A percentile compares a stretch with the other conserved stretches of the same genome.
phyloP scores from a whole-genome alignment of 2,329 filamentous ascomycete species.

The Drechslerella coelobrocha region DNA sequence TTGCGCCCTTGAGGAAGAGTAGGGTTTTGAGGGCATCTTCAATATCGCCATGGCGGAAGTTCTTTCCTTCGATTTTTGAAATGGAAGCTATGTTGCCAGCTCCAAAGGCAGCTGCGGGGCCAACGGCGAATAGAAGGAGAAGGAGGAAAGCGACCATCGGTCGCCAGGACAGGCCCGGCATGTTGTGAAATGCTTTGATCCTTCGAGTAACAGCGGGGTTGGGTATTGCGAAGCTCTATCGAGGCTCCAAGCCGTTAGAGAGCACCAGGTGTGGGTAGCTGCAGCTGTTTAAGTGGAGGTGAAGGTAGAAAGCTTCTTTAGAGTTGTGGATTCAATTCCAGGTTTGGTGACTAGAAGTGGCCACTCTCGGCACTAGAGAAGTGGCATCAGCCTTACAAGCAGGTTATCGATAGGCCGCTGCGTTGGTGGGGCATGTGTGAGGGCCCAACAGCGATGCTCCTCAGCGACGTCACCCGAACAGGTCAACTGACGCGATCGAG shows the following conservation, averaged over 20 bases:
- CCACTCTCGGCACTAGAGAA: no score
- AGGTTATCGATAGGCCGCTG: constrained; percentile 32
- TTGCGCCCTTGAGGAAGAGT: constrained; percentile 78
- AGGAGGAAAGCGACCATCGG: constrained; percentile 58
- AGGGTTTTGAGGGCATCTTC: constrained; percentile 77
- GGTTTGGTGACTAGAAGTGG: no score
- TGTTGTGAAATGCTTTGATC: constrained; percentile 4
- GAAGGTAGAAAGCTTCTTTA: not conserved
- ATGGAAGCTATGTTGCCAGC: constrained; percentile 71
- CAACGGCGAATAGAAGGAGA: constrained; percentile 62
- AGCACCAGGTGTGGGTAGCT: not conserved
- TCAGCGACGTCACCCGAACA: constrained; percentile 40
- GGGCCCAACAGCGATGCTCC: not conserved
- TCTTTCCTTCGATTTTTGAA: constrained; percentile 69
- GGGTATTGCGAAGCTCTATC: not conserved
- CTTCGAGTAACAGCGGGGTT: constrained; percentile 1
- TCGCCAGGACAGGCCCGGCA: constrained; percentile 33
- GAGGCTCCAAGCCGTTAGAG: not conserved
- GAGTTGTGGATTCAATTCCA: no score
- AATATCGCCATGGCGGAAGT: constrained; percentile 72
- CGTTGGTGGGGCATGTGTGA: constrained; percentile 26
- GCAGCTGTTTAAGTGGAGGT: not conserved
- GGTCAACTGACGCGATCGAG: constrained; percentile 35
- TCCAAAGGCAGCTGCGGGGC: constrained; percentile 68
- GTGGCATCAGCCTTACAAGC: not conserved